Percentiles rank a stretch among this genome's conserved stretches.
These are phyloP conservation scores for Pterocarpus santalinus DNA, from an alignment of 306 rosid species.

Conservation along the genomic window DNA sequence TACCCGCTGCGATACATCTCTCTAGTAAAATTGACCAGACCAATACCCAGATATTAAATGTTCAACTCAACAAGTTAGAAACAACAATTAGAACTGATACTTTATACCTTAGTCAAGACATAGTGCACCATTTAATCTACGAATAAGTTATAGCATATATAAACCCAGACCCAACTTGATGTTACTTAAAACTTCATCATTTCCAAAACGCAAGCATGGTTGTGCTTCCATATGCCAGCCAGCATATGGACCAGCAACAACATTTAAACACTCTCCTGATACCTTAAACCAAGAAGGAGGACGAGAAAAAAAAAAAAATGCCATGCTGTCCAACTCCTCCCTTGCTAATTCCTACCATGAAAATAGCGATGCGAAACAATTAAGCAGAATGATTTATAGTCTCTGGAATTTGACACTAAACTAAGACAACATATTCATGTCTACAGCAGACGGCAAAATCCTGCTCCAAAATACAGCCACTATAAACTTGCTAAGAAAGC, in stretches of 20 bases:
- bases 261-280: neutral
- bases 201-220: neutral
- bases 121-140: no score
- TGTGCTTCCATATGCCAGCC: neutral
- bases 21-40: neutral
- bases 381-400: neutral
- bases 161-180: no score
- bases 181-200: neutral
- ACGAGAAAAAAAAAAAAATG: neutral
- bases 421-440: conserved; percentile 3
- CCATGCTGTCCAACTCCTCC: neutral
- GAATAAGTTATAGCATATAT: no score
- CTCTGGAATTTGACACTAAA: conserved; percentile 26
- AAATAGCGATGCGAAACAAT: neutral
- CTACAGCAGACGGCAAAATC: conserved; percentile 10
- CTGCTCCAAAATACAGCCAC: neutral
- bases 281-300: neutral
- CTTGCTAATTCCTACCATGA: neutral
- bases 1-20: no score
- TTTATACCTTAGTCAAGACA: no score
- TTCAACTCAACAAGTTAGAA: no score
- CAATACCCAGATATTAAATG: neutral
- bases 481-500: conserved; percentile 10
- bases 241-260: neutral
- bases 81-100: no score